These are phyloP conservation scores for Blastobotrys terrestris DNA, from an alignment of 805 yeast species.

Conservation along the genomic window DNA sequence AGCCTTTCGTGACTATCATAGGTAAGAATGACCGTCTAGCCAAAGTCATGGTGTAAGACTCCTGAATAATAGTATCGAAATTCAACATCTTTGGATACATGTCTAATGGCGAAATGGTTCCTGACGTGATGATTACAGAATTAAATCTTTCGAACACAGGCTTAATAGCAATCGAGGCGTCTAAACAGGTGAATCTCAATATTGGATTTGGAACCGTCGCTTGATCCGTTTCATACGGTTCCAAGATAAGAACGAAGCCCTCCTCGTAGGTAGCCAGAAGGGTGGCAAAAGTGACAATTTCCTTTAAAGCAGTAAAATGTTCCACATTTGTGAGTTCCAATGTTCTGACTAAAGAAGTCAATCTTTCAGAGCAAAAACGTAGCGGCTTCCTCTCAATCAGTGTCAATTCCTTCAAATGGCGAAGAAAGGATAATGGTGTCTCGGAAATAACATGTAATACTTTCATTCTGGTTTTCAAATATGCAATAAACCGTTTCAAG, in stretches of 20 bases:
- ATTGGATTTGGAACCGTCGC: constrained; percentile 97
- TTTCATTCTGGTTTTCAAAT: constrained; percentile 94
- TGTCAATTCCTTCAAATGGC: constrained; percentile 88
- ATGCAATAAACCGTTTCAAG: constrained; percentile 86
- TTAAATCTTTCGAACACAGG: constrained; percentile 93
- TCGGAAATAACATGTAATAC: constrained; percentile 97
- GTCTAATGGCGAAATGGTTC: constrained; percentile 96
- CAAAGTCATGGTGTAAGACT: constrained; percentile 92
- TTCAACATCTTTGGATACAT: constrained; percentile 98
- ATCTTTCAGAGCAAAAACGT: constrained; percentile 84
- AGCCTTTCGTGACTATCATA: constrained; percentile 92
- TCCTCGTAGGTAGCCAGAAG: constrained; percentile 89
- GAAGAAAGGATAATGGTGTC: constrained; percentile 87
- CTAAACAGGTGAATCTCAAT: constrained; percentile 85
- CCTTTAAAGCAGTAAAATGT: constrained; percentile 87
- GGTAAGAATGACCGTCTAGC: constrained; percentile 91
- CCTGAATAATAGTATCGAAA: constrained; percentile 88
- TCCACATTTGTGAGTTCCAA: constrained; percentile 83
- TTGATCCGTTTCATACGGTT: constrained; percentile 92
- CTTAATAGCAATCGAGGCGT: constrained; percentile 95
- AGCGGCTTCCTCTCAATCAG: constrained; percentile 90
- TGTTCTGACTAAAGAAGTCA: constrained; percentile 82
- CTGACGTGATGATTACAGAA: constrained; percentile 91
- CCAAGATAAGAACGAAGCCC: constrained; percentile 86
- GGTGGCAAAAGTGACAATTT: constrained; percentile 95